Evolutionary conservation across 2,329 filamentous ascomycete species (phyloP).

Genomic region (Claviceps sp.): DNA sequence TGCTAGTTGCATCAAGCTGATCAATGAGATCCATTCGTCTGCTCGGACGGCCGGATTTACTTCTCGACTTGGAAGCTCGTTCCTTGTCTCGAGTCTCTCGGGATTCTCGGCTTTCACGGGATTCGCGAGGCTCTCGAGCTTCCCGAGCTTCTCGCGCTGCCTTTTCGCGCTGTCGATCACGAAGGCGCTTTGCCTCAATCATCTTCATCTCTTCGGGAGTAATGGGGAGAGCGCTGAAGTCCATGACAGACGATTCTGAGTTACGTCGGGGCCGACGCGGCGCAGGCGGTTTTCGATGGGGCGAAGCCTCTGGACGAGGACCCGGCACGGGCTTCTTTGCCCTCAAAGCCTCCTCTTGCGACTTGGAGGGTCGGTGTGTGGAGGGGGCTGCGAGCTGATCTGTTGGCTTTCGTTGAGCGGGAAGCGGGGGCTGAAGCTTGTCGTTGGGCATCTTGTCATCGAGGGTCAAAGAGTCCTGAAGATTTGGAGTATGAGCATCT

Average conservation of each 20-base stretch:
- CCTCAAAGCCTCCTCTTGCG: constrained; percentile 51
- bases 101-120: constrained; percentile 32
- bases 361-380: constrained; percentile 47
- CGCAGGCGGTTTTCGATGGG: constrained; percentile 20
- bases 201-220: constrained; percentile 38
- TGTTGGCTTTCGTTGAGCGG: constrained; percentile 24
- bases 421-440: constrained; percentile 23
- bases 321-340: constrained; percentile 26
- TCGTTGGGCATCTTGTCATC: constrained; percentile 38
- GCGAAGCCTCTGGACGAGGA: constrained; percentile 19
- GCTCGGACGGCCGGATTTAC: constrained; percentile 33
- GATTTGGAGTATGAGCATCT: constrained; percentile 8
- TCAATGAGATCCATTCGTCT: constrained; percentile 77
- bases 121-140: constrained; percentile 12
- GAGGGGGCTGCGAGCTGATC: constrained; percentile 12
- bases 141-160: constrained; percentile 5
- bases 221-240: constrained; percentile 40
- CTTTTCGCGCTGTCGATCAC: constrained; percentile 12
- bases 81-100: constrained; percentile 33
- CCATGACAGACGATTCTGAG: constrained; percentile 64
- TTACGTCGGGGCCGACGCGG: constrained; percentile 53
- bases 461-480: constrained; percentile 53
- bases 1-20: constrained; percentile 89
- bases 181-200: constrained; percentile 21
- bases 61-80: constrained; percentile 26